Evolutionary conservation across 805 yeast genomes (phyloP).

Genomic region (Cyberlindnera maritima): DNA sequence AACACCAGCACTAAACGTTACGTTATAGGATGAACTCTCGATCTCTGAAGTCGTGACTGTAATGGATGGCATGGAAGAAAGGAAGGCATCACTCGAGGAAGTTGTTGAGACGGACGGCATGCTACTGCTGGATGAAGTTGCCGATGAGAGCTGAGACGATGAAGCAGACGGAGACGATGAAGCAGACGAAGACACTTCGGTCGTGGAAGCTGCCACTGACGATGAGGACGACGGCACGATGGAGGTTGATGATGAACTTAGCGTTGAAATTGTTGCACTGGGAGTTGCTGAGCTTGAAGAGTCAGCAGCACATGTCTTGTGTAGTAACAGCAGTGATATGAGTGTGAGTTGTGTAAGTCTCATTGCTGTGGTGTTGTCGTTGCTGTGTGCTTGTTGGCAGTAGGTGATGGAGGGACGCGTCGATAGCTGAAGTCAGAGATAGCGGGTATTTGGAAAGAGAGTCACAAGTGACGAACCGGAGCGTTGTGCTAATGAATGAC

Average conservation of each 20-base stretch:
- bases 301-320: neutral
- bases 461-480: neutral
- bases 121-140: neutral
- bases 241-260: neutral
- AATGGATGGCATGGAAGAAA: conserved; percentile 4
- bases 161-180: neutral
- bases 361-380: neutral
- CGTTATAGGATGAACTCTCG: conserved; percentile 7
- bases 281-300: neutral
- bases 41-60: conserved; percentile 13
- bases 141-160: no score
- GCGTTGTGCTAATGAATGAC: neutral
- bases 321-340: neutral
- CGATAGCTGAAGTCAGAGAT: neutral
- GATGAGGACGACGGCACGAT: neutral
- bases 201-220: neutral
- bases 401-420: no score
- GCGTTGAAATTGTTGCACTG: neutral
- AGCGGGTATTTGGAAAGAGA: neutral
- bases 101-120: no score
- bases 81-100: neutral
- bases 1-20: conserved; percentile 26
- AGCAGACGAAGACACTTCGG: neutral
- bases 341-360: neutral
- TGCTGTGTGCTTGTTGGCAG: no score